Conservation (phyloP, 768 basidiomycete genomes). For the Boletus huronensis region DNA sequence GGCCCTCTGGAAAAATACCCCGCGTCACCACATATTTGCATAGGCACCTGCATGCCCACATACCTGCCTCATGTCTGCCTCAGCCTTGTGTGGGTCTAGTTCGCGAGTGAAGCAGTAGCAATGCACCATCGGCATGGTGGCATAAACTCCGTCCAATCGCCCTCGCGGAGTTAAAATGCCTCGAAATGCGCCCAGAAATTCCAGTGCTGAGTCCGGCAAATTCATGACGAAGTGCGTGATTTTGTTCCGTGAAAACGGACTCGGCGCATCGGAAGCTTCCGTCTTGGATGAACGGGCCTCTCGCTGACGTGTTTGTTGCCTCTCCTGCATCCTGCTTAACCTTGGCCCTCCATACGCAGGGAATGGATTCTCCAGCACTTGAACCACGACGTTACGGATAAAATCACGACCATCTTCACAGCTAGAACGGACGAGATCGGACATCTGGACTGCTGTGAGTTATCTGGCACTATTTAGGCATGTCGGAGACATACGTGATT, state of each 20-base stretch:
- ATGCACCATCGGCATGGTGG: slow-evolving; percentile 82
- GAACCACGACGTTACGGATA: slow-evolving; percentile 57
- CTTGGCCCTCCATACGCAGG: slow-evolving; percentile 49
- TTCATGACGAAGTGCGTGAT: slow-evolving; percentile 98
- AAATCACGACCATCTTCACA: slow-evolving; percentile 88
- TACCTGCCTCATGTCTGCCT: slow-evolving; percentile 79
- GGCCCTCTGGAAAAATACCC: slow-evolving; percentile 54
- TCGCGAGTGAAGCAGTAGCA: slow-evolving; percentile 96
- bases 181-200: slow-evolving; percentile 85
- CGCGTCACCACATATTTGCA: slow-evolving; percentile 5
- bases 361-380: slow-evolving; percentile 65
- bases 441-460: slow-evolving; percentile 44
- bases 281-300: slow-evolving; percentile 12
- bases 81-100: slow-evolving; percentile 60
- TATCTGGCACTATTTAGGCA: neutral
- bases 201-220: slow-evolving; percentile 86
- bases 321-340: slow-evolving; percentile 31
- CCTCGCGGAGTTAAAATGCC: slow-evolving; percentile 55
- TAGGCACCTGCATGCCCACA: slow-evolving; percentile 25
- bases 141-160: slow-evolving; percentile 46
- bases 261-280: slow-evolving; percentile 7
- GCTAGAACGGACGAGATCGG: slow-evolving; percentile 61
- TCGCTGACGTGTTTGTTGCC: slow-evolving; percentile 46
- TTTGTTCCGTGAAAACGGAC: slow-evolving; percentile 41
- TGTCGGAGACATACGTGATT: slow-evolving; percentile 61